Evolutionary conservation across 495 filamentous ascomycete genomes (phyloP), one percentile per base, ranked within the genome.

Genomic region (Penicillium daleae): DNA sequence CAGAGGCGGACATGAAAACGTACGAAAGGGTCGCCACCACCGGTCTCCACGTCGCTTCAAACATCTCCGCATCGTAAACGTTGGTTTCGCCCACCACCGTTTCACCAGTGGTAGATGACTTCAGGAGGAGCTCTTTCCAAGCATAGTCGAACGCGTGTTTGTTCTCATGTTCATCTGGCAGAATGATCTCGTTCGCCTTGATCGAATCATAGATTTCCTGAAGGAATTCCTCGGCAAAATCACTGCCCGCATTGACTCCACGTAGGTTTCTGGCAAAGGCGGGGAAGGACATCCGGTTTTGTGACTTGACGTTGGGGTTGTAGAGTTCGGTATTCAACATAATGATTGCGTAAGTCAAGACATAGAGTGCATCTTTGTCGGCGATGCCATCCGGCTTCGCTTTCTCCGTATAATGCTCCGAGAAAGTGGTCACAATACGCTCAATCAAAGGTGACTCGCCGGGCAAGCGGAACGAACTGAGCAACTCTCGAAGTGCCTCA

Each of bases 1-100:
- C 95, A 3, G 93, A 96, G 35, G 95, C 95, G 50, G 95, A 98
- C 89, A 98, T 93, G 77, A 99, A 99, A 17, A 98, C 95, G 71
- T 97, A 99, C 3, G 94, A 95, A 42, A 99, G 81, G 2, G 96
- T 97, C 17, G 96, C 92, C 13, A 99, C 83, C 61, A 98, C 90
- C 8, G 95, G 92, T 75, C 88, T 93, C 95, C 95, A 99, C 5
- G 93, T 97, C 33, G 93, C 91, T 58, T 89, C 87, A 72, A 99
- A 98, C 92, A 99, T 97, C 69, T 98, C 91, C 7, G 93, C 91
- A 75, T 99, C 95, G 76, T 89, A 98, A 35, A 95, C 86, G 72
- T 97, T 99, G 17, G 93, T 97, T 64, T 97, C 84, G 69, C 93
- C 96, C 46, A 96, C 80, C 2, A 88, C 78, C 57, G 97, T 76